Conservation (phyloP, 768 basidiomycete genomes). For the Termitomyces heimii region DNA sequence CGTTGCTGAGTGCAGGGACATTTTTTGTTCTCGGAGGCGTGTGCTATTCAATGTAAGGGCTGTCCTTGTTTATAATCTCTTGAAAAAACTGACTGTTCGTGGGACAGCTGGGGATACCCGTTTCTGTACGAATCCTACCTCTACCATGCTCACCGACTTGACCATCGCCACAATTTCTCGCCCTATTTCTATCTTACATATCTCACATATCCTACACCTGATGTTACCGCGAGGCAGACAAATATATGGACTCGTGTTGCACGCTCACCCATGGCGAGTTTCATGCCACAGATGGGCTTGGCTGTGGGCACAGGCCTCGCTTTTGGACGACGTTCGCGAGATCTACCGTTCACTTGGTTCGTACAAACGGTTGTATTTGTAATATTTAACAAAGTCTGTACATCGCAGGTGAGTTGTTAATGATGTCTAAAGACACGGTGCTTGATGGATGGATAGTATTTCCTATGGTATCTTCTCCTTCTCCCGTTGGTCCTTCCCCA, state of each 20-base stretch:
- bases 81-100: neutral
- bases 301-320: constrained; percentile 69
- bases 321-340: constrained; percentile 49
- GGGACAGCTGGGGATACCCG: constrained; percentile 83
- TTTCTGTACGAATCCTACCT: constrained; percentile 91
- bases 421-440: neutral
- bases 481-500: constrained; percentile 76
- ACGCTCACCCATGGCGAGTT: constrained; percentile 74
- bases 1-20: constrained; percentile 58
- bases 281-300: constrained; percentile 77
- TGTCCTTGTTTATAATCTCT: neutral
- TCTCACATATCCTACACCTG: constrained; percentile 61
- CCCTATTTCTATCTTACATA: constrained; percentile 97
- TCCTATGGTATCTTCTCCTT: constrained; percentile 92
- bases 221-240: constrained; percentile 10
- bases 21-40: constrained; percentile 54
- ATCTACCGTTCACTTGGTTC: constrained; percentile 84
- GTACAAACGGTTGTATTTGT: constrained; percentile 89
- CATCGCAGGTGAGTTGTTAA: constrained; percentile 66
- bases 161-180: constrained; percentile 98
- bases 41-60: constrained; percentile 72
- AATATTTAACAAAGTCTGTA: constrained; percentile 98
- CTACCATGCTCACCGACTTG: constrained; percentile 85
- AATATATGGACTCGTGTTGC: constrained; percentile 36
- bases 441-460: constrained; percentile 58